phyloP scores from a whole-genome alignment of 768 basidiomycete genomes.

The Mycena haematopus region DNA sequence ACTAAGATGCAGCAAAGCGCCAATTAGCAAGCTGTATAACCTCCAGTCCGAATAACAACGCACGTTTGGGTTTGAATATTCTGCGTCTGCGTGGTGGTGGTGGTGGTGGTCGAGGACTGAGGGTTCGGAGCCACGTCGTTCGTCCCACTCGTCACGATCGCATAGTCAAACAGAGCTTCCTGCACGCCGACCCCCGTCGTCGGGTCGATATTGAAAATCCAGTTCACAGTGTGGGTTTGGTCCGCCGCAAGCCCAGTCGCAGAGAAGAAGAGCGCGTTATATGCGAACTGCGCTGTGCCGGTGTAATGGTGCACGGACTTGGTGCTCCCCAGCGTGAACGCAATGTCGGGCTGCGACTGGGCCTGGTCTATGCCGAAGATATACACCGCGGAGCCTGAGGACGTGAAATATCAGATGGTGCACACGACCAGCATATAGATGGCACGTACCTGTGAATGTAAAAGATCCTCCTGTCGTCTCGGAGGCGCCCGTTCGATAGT shows the following conservation, averaged over 20 bases:
- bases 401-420: not conserved
- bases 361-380: conserved; percentile 30
- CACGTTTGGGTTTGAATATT: not conserved
- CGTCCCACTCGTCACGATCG: conserved; percentile 26
- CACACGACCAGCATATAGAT: not conserved
- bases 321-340: conserved; percentile 21
- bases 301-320: conserved; percentile 19
- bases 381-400: conserved; percentile 24
- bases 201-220: conserved; percentile 20
- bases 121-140: not conserved
- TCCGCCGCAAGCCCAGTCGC: conserved; percentile 25
- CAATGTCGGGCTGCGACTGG: conserved; percentile 22
- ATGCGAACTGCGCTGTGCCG: conserved; percentile 24
- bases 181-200: conserved; percentile 20
- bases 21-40: not conserved
- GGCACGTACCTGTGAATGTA: conserved; percentile 25
- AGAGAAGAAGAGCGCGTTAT: conserved; percentile 29
- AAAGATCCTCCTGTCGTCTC: conserved; percentile 25
- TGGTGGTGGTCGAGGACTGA: too few species aligned
- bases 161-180: conserved; percentile 25
- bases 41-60: conserved; percentile 3
- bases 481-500: conserved; percentile 18
- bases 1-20: not conserved
- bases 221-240: conserved; percentile 23
- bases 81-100: too few species aligned